These are phyloP conservation scores for Ceratorhiza oryzae-sativae DNA, from an alignment of 1,284 basidiomycete genomes.

Conservation along the genomic window DNA sequence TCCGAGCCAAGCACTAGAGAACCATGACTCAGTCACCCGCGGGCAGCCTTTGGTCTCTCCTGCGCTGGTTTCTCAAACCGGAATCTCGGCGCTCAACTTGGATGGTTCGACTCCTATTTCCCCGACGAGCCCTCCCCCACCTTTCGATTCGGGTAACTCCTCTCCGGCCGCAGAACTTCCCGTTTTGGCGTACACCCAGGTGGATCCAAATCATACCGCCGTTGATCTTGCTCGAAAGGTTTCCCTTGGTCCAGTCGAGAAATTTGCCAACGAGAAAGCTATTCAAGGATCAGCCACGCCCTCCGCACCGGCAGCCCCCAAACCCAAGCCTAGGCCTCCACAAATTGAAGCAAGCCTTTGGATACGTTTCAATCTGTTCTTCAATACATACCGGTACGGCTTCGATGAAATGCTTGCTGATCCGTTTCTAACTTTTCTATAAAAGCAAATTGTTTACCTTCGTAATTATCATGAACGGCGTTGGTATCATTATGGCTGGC, in stretches of 20 bases:
- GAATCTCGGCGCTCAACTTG: slow-evolving; percentile 29
- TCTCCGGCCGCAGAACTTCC: slow-evolving; percentile 24
- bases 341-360: slow-evolving; percentile 63
- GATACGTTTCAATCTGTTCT: slow-evolving; percentile 68
- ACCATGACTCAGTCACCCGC: not conserved
- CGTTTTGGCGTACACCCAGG: not conserved
- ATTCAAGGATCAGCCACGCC: slow-evolving; percentile 27
- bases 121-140: slow-evolving; percentile 5
- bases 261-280: slow-evolving; percentile 21
- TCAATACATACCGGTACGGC: slow-evolving; percentile 59
- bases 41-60: not conserved
- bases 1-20: not conserved
- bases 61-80: slow-evolving; percentile 17
- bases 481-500: slow-evolving; percentile 65
- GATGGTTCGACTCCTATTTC: not conserved
- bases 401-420: not conserved
- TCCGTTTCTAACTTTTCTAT: slow-evolving; percentile 51
- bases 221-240: slow-evolving; percentile 2
- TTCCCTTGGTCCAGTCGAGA: slow-evolving; percentile 23
- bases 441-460: slow-evolving; percentile 68
- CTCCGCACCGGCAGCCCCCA: not conserved
- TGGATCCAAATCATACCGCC: not conserved
- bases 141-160: slow-evolving; percentile 23
- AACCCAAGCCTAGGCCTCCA: slow-evolving; percentile 45
- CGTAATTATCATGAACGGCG: slow-evolving; percentile 64